Base-by-base conservation (phyloP, 805 yeast genomes). In the Ogataea trehaloabstinens region DNA sequence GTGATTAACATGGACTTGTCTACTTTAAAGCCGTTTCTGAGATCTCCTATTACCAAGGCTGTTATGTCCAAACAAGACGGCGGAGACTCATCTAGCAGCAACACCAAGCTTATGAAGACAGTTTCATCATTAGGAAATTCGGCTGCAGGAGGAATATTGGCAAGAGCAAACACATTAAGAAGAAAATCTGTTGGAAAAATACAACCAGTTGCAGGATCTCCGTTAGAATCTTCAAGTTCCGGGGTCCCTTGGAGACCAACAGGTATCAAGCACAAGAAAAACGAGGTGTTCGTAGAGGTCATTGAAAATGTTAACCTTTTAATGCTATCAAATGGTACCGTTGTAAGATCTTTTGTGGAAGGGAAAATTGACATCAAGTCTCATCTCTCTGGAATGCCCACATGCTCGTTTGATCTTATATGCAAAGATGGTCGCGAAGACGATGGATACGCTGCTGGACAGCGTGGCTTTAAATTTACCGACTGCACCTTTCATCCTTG, bases 401-500 rank as follows among this genome's bases (percentile, higher is more conserved):
- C 73, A 18, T 90, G 96, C 58, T 76, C 80, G 34, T 81, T 90
- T 57, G 95, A 91, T 0, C 69, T 91, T 34, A 78, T 80, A 45
- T 37, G 35, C 18, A 42, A 38, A 12, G 45, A 42, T 17, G 25
- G 42, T 7, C 18, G 13, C 12, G 89, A 84, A 45, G 49, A 51
- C n/a, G 42, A 39, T 25, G 39, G 36, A 13, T 35, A 29, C 12
- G 44, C 34, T 5, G 40, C 38, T 8, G 30, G 15, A 20, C 35
- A 38, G 8, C 21, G 22, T 11, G 30, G 24, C 6, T 35, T 40
- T 40, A 40, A 38, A 30, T 31, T 89, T 8, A 86, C 83, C 49
- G 95, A 88, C 58, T 80, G 85, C 51, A 86, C 83, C 47, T 84
- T 88, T 62, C 96, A 88, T 61, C 91, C 86, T 52, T 85, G 95